Evolutionary conservation across 2,329 filamentous ascomycete genomes (phyloP).

Genomic region (Beauveria bassiana): DNA sequence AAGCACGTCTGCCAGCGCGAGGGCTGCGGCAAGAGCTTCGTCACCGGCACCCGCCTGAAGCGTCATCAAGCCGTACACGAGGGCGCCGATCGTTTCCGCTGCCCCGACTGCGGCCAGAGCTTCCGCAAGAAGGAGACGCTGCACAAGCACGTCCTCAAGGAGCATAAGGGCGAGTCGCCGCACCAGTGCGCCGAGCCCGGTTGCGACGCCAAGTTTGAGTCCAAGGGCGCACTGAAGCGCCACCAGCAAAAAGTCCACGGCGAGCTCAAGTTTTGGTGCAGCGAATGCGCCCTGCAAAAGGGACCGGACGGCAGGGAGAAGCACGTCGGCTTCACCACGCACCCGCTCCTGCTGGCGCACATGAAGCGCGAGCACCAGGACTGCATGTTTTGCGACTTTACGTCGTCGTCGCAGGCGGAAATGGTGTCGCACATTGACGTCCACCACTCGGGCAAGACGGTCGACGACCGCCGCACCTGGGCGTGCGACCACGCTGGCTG

Average conservation of each 20-base stretch:
- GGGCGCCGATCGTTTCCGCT: slow-evolving; percentile 67
- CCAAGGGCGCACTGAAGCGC: slow-evolving; percentile 58
- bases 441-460: slow-evolving; percentile 56
- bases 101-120: slow-evolving; percentile 64
- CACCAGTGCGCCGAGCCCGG: slow-evolving; percentile 57
- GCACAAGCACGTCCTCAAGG: slow-evolving; percentile 70
- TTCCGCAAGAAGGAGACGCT: slow-evolving; percentile 87
- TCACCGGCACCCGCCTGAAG: slow-evolving; percentile 69
- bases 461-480: slow-evolving; percentile 58
- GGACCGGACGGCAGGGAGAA: slow-evolving; percentile 31
- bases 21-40: slow-evolving; percentile 72
- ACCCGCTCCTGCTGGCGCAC: slow-evolving; percentile 64
- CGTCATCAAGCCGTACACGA: slow-evolving; percentile 70
- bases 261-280: slow-evolving; percentile 65
- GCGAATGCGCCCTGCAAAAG: slow-evolving; percentile 51
- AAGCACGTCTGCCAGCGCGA: slow-evolving; percentile 64
- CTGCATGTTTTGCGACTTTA: slow-evolving; percentile 67
- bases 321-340: slow-evolving; percentile 60
- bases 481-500: slow-evolving; percentile 63
- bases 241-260: slow-evolving; percentile 67
- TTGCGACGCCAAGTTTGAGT: slow-evolving; percentile 68
- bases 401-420: slow-evolving; percentile 57
- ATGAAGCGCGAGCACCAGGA: slow-evolving; percentile 64
- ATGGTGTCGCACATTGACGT: slow-evolving; percentile 73
- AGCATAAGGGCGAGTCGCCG: slow-evolving; percentile 64